A percentile compares a stretch with the other conserved stretches of the same genome.
Evolutionary conservation across 371 early-diverging fungal species (phyloP).

Genomic region (Circinella umbellata): DNA sequence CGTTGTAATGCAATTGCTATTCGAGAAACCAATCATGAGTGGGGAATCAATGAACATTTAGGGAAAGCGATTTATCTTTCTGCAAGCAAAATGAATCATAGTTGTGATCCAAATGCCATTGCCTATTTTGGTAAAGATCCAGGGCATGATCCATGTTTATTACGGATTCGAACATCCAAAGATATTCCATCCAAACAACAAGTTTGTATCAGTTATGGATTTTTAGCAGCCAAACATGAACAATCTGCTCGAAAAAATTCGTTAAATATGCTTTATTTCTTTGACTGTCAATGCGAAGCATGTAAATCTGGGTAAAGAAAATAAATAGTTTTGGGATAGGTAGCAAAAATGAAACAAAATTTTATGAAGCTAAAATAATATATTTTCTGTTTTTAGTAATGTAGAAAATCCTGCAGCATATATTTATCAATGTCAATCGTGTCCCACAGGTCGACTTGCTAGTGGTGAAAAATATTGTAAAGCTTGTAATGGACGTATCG

Average conservation of each 20-base stretch:
- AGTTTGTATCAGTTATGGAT: constrained; percentile 40
- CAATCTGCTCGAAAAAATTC: constrained; percentile 3
- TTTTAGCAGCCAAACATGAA: constrained; percentile 26
- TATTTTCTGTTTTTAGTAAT: background rate
- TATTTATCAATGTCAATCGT: background rate
- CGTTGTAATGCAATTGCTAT: constrained; percentile 36
- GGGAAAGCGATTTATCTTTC: constrained; percentile 37
- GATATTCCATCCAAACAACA: constrained; percentile 6
- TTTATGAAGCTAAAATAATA: background rate
- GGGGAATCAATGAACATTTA: background rate
- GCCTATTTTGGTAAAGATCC: constrained; percentile 26
- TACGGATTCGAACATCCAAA: constrained; percentile 2
- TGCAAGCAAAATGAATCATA: constrained; percentile 40
- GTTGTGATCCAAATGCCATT: constrained; percentile 37
- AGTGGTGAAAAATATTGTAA: background rate
- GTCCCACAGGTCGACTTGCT: background rate
- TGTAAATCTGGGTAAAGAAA: constrained; percentile 13
- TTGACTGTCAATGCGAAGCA: constrained; percentile 34
- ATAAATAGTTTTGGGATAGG: background rate
- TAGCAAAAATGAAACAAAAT: background rate
- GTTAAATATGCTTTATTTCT: constrained; percentile 32
- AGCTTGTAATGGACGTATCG: background rate
- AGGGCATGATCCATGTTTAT: constrained; percentile 7
- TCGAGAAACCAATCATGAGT: background rate
- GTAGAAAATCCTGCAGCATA: background rate